Evolutionary conservation across 257 asterid genomes (phyloP).

Genomic region (Penstemon eatonii): DNA sequence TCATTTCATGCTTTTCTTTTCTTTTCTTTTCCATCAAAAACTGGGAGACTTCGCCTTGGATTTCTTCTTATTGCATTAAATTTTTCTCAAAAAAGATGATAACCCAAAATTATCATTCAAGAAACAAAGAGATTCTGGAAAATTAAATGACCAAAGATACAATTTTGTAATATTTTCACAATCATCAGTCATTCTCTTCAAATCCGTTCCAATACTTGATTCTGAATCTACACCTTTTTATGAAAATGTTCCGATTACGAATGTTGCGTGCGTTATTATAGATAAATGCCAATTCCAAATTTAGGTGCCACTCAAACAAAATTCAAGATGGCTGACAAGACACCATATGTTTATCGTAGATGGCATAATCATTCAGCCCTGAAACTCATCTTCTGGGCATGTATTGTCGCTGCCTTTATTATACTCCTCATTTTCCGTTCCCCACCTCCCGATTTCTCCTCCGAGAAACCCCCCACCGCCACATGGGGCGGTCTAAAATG

Average conservation of each 20-base stretch:
- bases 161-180: not conserved
- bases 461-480: constrained; percentile 10
- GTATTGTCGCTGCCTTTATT: constrained; percentile 32
- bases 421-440: constrained; percentile 37
- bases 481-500: constrained; percentile 38
- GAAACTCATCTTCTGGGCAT: constrained; percentile 40
- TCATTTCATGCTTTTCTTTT: not conserved
- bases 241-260: not conserved
- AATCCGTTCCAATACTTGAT: not conserved
- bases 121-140: not conserved
- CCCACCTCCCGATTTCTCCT: constrained; percentile 32
- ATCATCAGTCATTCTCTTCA: not conserved
- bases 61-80: constrained; percentile 7
- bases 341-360: constrained; percentile 31
- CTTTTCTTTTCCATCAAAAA: constrained; percentile 3
- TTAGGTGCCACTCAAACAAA: constrained; percentile 10
- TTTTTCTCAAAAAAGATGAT: constrained; percentile 9
- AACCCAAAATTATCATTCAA: constrained; percentile 22
- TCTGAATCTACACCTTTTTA: not conserved
- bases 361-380: constrained; percentile 31
- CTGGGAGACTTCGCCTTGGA: not conserved
- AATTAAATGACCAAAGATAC: not conserved
- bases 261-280: not conserved
- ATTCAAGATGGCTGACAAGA: constrained; percentile 36
- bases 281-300: constrained; percentile 13